Percentiles rank a stretch among this genome's conserved stretches.
Conservation (phyloP, 306 rosid genomes). For the Medicago truncatula region MtrunA17r5.0-ANR NC_053045.1:56697001-56697500, state of each 20-base stretch:
- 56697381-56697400: slow-evolving; percentile 46
- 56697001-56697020: neutral
- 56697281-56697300: slow-evolving; percentile 15
- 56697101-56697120: neutral
- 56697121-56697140: neutral
- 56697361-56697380: slow-evolving; percentile 38
- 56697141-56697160: slow-evolving; percentile 21
- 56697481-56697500: slow-evolving; percentile 72
- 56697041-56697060: neutral
- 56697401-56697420: slow-evolving; percentile 70
- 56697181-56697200: neutral
- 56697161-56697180: slow-evolving; percentile 18
- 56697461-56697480: slow-evolving; percentile 73
- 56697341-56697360: slow-evolving; percentile 14
- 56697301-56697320: slow-evolving; percentile 22
- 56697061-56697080: neutral
- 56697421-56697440: slow-evolving; percentile 52
- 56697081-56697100: neutral
- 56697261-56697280: slow-evolving; percentile 13
- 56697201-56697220: slow-evolving; percentile 32
- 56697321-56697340: slow-evolving; percentile 23
- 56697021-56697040: neutral
- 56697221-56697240: slow-evolving; percentile 27
- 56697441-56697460: slow-evolving; percentile 74
- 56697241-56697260: neutral